These are phyloP conservation scores for Cutaneotrichosporon cavernicola DNA, from an alignment of 1,284 basidiomycete species.

Conservation along the genomic window DNA sequence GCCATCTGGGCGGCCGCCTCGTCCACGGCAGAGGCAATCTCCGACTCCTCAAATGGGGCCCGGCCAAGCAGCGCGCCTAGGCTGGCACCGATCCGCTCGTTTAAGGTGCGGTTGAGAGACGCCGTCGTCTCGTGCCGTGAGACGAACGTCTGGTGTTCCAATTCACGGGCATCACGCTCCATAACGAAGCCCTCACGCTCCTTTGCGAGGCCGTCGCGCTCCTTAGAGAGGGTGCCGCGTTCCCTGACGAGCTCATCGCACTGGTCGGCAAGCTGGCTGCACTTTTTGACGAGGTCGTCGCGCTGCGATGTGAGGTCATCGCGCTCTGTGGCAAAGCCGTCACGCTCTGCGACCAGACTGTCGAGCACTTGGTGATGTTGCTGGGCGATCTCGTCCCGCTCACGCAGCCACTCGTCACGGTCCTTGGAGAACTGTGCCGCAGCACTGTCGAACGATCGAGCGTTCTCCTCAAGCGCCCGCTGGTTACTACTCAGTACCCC, in stretches of 20 bases:
- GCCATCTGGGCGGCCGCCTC: slow-evolving; percentile 3
- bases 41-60: background rate
- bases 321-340: slow-evolving; percentile 1
- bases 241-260: slow-evolving; percentile 13
- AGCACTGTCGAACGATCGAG: slow-evolving; percentile 6
- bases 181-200: slow-evolving; percentile 10
- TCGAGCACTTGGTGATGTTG: slow-evolving; percentile 13
- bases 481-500: slow-evolving; percentile 41
- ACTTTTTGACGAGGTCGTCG: background rate
- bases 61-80: slow-evolving; percentile 14
- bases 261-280: background rate
- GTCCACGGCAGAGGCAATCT: slow-evolving; percentile 8
- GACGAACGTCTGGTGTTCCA: slow-evolving; percentile 6
- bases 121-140: background rate
- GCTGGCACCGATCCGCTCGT: slow-evolving; percentile 11
- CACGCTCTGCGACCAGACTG: background rate
- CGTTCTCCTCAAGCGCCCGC: slow-evolving; percentile 23
- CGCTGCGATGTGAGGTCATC: background rate
- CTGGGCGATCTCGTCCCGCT: slow-evolving; percentile 8
- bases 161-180: slow-evolving; percentile 9
- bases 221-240: background rate
- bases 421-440: slow-evolving; percentile 59
- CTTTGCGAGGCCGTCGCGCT: background rate
- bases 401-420: slow-evolving; percentile 49
- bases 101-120: background rate